phyloP scores from a whole-genome alignment of 495 filamentous ascomycete species.

The Thermothielavioides terrestris region DNA sequence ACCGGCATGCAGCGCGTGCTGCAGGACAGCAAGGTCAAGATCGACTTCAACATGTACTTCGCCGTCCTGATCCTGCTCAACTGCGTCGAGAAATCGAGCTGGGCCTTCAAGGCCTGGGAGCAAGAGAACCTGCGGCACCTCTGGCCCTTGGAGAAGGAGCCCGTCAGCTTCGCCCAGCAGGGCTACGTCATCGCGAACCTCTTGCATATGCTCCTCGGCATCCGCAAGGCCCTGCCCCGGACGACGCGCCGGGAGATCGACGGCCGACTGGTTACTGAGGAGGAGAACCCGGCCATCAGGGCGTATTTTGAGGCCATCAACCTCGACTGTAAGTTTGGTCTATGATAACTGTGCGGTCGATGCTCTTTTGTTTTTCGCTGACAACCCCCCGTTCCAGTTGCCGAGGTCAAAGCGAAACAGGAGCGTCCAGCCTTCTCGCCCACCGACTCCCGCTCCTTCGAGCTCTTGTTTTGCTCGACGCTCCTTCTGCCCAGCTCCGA shows the following conservation, averaged over 20 bases:
- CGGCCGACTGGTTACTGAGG: slow-evolving; percentile 46
- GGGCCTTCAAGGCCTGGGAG: slow-evolving; percentile 70
- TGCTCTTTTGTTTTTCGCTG: too few relatives aligned
- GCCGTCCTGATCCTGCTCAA: slow-evolving; percentile 65
- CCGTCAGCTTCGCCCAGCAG: slow-evolving; percentile 57
- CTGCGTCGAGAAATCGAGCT: slow-evolving; percentile 76
- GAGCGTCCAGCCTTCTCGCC: slow-evolving; percentile 50
- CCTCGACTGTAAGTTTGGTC: slow-evolving; percentile 55
- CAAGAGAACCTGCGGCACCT: slow-evolving; percentile 45
- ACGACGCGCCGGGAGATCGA: slow-evolving; percentile 43
- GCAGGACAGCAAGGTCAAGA: slow-evolving; percentile 61
- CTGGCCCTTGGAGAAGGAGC: slow-evolving; percentile 68
- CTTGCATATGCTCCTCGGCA: slow-evolving; percentile 63
- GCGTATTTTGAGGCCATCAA: slow-evolving; percentile 56
- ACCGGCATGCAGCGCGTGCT: slow-evolving; percentile 68
- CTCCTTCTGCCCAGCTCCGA: slow-evolving; percentile 43
- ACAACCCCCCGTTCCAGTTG: slow-evolving; percentile 24
- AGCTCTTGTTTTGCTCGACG: slow-evolving; percentile 55
- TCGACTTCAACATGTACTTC: slow-evolving; percentile 65
- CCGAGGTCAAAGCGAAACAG: slow-evolving; percentile 31
- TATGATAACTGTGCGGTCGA: too few relatives aligned
- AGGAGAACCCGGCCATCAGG: slow-evolving; percentile 42
- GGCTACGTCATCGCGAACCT: slow-evolving; percentile 65
- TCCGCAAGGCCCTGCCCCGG: slow-evolving; percentile 62
- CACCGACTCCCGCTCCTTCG: slow-evolving; percentile 56